Evolutionary conservation across 768 basidiomycete genomes (phyloP), one percentile per base, ranked within the genome.

Genomic region (Mycena galopus): DNA sequence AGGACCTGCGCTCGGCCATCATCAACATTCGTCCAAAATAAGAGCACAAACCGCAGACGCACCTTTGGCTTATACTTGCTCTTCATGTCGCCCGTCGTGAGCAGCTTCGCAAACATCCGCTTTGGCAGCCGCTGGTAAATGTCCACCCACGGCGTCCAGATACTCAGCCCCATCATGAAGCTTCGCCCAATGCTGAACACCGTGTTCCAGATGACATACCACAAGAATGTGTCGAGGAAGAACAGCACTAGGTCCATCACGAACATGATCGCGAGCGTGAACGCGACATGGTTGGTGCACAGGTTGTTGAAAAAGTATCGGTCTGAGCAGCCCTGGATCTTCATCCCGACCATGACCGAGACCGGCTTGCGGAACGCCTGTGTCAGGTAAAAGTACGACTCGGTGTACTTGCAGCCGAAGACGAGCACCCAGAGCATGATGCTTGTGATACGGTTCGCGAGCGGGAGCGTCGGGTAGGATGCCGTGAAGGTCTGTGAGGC

Each of bases 141-240:
- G 80, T 99, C 97, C 83, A 92, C 93, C 98, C 97, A 99, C 3
- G 98, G 98, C 10, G 98, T 99, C 98, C 98, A 99, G 74, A 99
- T 97, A 30, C 94, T 96, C 69, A 99, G 87, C 17, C 97, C 98
- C 59, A 99, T 88, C 33, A 90, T 86, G 83, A 99, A 99, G 23
- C 92, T 93, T 61, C 97, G 88, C 29, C 86, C 93, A 77, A 97
- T 95, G 78, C 92, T 94, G 84, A 94, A 94, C 62, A 97, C 94
- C 12, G 96, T 97, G 82, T 98, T 98, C 97, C 97, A 98, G 79
- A 98, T 98, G 84, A 99, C 97, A 81, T 97, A 99, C 98, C 98
- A 99, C 32, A 99, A 84, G 93, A 98, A 99, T 11, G 98, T 99
- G 85, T 99, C 98, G 82, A 99, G 86, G 90, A 99, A 99, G 90